These are phyloP conservation scores for Neonectria coccinea DNA, from an alignment of 2,329 filamentous ascomycete genomes.

Conservation along the genomic window DNA sequence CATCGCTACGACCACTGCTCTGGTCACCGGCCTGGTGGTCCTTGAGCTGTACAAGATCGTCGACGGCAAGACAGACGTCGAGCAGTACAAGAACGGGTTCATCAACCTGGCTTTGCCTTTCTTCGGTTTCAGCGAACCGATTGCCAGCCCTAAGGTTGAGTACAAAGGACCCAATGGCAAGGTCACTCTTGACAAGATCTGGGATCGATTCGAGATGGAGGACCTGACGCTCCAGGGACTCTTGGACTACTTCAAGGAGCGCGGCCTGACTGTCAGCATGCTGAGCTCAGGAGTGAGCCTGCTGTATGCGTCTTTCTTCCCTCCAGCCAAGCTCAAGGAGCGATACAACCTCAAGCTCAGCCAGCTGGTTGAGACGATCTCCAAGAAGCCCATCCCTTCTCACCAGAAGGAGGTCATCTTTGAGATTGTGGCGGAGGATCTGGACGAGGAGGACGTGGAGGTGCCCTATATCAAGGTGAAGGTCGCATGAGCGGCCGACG, in stretches of 20 bases:
- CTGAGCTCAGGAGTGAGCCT: slow-evolving; percentile 97
- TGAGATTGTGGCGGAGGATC: slow-evolving; percentile 92
- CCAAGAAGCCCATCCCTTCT: slow-evolving; percentile 88
- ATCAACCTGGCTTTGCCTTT: slow-evolving; percentile 96
- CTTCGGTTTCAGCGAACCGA: slow-evolving; percentile 98
- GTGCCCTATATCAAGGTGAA: slow-evolving; percentile 96
- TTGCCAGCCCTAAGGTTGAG: slow-evolving; percentile 90
- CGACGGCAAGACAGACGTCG: slow-evolving; percentile 94
- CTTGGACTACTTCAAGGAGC: slow-evolving; percentile 81
- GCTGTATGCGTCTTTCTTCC: slow-evolving; percentile 94
- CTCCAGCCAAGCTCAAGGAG: slow-evolving; percentile 81
- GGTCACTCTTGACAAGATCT: slow-evolving; percentile 92
- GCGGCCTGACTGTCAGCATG: slow-evolving; percentile 89
- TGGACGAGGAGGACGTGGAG: slow-evolving; percentile 92
- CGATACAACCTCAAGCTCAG: slow-evolving; percentile 86
- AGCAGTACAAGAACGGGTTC: slow-evolving; percentile 99
- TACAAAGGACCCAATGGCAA: slow-evolving; percentile 84
- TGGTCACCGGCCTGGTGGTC: slow-evolving; percentile 93
- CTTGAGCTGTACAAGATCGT: slow-evolving; percentile 97
- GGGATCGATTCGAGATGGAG: slow-evolving; percentile 94
- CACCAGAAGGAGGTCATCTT: slow-evolving; percentile 98
- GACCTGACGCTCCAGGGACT: slow-evolving; percentile 89
- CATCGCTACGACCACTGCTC: slow-evolving; percentile 95
- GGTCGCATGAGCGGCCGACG: slow-evolving; percentile 54
- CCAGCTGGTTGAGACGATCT: slow-evolving; percentile 86